A percentile compares a stretch with the other conserved stretches of the same genome.
Evolutionary conservation across 306 rosid genomes (phyloP).

Genomic region (Vigna nakashimae): DNA sequence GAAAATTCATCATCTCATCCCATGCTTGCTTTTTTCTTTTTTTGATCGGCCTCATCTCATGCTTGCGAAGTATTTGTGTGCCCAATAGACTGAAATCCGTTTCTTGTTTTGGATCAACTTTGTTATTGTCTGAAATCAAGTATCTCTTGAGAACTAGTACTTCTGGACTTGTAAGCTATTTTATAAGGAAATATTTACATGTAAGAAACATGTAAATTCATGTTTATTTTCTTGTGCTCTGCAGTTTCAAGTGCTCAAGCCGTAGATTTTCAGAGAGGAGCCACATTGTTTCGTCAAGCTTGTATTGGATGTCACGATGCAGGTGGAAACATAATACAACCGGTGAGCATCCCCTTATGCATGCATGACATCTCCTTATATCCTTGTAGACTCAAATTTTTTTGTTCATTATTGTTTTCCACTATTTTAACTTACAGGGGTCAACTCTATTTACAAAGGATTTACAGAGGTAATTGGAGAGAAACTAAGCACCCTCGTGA

Average conservation of each 20-base stretch:
- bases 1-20: background rate
- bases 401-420: constrained; percentile 21
- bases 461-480: constrained; percentile 73
- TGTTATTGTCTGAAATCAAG: background rate
- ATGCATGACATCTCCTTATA: constrained; percentile 3
- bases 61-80: background rate
- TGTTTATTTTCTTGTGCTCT: constrained; percentile 15
- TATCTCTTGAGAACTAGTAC: background rate
- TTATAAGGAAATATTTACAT: constrained; percentile 11
- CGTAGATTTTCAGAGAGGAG: constrained; percentile 77
- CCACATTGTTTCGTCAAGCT: constrained; percentile 65
- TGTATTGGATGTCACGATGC: constrained; percentile 93
- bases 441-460: constrained; percentile 79
- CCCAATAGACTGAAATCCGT: constrained; percentile 10
- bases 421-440: constrained; percentile 55
- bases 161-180: background rate
- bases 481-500: constrained; percentile 21
- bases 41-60: background rate
- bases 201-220: constrained; percentile 11
- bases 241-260: constrained; percentile 73
- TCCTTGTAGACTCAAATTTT: constrained; percentile 1
- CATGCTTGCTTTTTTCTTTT: background rate
- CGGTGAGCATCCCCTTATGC: constrained; percentile 58
- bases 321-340: constrained; percentile 93
- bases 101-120: background rate